A percentile compares a stretch with the other conserved stretches of the same genome.
Evolutionary conservation across 768 basidiomycete species (phyloP).

Genomic region (Lactarius akahatsu): DNA sequence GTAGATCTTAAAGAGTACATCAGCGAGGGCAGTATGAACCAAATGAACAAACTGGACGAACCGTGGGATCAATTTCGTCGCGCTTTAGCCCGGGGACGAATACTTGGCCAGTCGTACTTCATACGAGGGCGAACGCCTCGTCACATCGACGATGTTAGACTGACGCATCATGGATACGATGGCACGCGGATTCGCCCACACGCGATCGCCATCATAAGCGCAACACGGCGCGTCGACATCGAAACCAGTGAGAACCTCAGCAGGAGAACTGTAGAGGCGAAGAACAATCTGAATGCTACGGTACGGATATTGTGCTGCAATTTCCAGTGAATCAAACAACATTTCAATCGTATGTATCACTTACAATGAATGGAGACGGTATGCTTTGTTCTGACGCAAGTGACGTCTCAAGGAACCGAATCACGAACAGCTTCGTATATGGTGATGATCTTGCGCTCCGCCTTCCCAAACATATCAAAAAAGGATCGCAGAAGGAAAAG

Average conservation of each 20-base stretch:
- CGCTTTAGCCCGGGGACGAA: conserved; percentile 49
- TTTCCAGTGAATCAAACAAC: neutral
- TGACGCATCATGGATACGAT: conserved; percentile 66
- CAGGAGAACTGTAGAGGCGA: conserved; percentile 61
- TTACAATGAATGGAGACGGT: conserved; percentile 62
- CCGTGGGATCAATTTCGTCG: conserved; percentile 57
- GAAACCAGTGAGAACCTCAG: conserved; percentile 65
- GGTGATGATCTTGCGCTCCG: conserved; percentile 55
- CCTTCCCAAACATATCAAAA: conserved; percentile 35
- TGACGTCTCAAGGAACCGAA: conserved; percentile 67
- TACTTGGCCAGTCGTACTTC: conserved; percentile 64
- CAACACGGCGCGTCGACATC: conserved; percentile 67
- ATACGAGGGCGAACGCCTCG: conserved; percentile 63
- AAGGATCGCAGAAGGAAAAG: neutral
- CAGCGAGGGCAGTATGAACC: neutral
- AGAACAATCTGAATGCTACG: conserved; percentile 65
- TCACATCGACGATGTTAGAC: conserved; percentile 60
- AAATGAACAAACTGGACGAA: conserved; percentile 31
- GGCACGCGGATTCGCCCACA: conserved; percentile 60
- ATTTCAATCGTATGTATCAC: conserved; percentile 24
- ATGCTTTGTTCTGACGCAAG: conserved; percentile 64
- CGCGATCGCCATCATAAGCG: conserved; percentile 52
- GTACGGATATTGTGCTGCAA: conserved; percentile 61
- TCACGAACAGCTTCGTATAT: conserved; percentile 66
- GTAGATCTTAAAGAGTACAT: conserved; percentile 45